Evolutionary conservation across 352 stramenopile genomes (phyloP), one percentile per base, ranked within the genome.

Genomic region (Phytophthora syringae): DNA sequence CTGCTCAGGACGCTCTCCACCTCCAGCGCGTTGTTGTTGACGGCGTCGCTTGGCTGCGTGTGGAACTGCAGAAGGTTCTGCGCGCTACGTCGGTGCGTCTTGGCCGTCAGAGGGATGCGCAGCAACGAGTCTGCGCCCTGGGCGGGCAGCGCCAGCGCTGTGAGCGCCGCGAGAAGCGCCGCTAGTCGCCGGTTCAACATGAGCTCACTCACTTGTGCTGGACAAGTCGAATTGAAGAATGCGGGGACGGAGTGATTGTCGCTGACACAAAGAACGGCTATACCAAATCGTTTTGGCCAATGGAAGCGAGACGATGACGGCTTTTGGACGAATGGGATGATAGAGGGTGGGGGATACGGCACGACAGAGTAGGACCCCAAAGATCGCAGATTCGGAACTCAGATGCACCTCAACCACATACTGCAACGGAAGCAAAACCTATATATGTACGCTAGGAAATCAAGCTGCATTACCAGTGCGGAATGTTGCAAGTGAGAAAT

Each of bases 51-150:
- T 12, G 61, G 63, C 30, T 60, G 72, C 50, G 57, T 74, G 66
- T 88, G 81, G 49, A 77, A 70, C 44, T 73, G 64, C 9, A 84
- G 40, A 22, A 89, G 54, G 9, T 78, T 50, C 34, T 60, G 36
- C 12, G 78, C 66, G 52, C 60, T 77, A 24, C 76, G 76, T 1
- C 42, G 18, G 28, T 72, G 49, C 24, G 61, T 18, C 11, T 64
- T 63, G 20, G 64, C 55, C 2, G 54, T 69, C 27, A 89, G 61
- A 49, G 80, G 80, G 15, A 89, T 70, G 59, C 72, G 74, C 30
- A 89, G 63, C 50, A 77, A n/a, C 21, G 60, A 47, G n/a, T 13
- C 7, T 0, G 20, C 40, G 20, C 18, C 54, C 9, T 49, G 44
- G 3, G 48, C 36, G 37, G 27, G n/a, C 24, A 27, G 32, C 34